Percentiles rank a stretch among this genome's conserved stretches.
Evolutionary conservation across 208 protist species (phyloP).

Genomic region (Naegleria lovaniensis): DNA sequence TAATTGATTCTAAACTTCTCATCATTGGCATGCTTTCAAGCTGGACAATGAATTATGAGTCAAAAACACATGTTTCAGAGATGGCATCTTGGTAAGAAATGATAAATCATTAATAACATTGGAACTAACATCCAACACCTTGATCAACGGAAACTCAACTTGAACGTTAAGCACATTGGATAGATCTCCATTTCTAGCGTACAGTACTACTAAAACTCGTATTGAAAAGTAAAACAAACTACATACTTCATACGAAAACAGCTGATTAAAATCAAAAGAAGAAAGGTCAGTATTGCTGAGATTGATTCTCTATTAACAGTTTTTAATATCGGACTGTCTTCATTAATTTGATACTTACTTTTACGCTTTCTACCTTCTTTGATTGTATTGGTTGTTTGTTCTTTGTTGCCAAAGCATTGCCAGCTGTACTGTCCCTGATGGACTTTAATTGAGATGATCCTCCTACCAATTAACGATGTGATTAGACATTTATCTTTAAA

Average conservation of each 20-base stretch:
- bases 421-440: no score
- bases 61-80: neutral
- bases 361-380: neutral
- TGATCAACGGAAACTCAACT: neutral
- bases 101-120: neutral
- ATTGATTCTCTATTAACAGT: constrained; percentile 12
- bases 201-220: neutral
- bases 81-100: neutral
- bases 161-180: neutral
- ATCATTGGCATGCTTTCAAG: neutral
- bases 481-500: no score
- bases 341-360: no score
- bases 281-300: neutral
- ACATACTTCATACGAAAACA: neutral
- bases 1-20: neutral
- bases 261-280: constrained; percentile 6
- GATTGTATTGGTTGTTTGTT: neutral
- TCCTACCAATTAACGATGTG: no score
- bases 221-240: neutral
- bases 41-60: neutral
- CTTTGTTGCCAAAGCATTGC: no score
- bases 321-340: no score
- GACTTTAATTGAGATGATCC: no score
- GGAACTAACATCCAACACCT: neutral
- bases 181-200: neutral